Evolutionary conservation across 805 yeast genomes (phyloP), one percentile per base, ranked within the genome.

Genomic region (Wickerhamomyces kurtzmanii): DNA sequence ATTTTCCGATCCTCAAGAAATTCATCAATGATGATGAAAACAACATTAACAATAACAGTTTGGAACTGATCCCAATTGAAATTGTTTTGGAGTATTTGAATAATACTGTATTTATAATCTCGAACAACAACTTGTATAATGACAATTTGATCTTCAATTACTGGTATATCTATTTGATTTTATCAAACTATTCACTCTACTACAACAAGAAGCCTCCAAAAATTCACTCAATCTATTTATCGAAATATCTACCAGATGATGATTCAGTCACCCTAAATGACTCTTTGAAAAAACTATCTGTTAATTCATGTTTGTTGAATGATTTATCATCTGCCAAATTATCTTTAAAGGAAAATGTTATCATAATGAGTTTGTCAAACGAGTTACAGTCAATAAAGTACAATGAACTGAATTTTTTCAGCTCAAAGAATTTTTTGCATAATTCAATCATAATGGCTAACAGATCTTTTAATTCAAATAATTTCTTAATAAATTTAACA

Each of bases 401-500:
- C 18, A 32, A 34, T 12, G 31, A 28, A 27, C 14, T 28, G 18
- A 12, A 26, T 13, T 12, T 28, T 5, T 41, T 47, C 15, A 51
- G 61, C 20, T 53, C 58, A 36, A 58, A 58, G 27, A 57, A 62
- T 34, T 53, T 56, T 16, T 43, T 71, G 8, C 78, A 72, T 36
- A 69, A 70, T 41, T 58, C 74, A 1, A 63, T 71, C 12, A 70
- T 71, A 11, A 53, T 70, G 38, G 59, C 68, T 7, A 70, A 69
- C 38, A 68, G 65, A 39, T 57, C 59, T 14, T 46, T 52, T 29
- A 52, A 49, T 27, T 39, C 30, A 31, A 37, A 23, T 29, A 23
- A 24, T 42, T 21, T 31, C 37, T 38, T 29, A 38, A 44, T 17
- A 42, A 29, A 25, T 35, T 27, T 39, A 36, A 22, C 22, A 27